Base-by-base conservation (phyloP, 306 rosid species). In the Ochetophila trinervis region DNA sequence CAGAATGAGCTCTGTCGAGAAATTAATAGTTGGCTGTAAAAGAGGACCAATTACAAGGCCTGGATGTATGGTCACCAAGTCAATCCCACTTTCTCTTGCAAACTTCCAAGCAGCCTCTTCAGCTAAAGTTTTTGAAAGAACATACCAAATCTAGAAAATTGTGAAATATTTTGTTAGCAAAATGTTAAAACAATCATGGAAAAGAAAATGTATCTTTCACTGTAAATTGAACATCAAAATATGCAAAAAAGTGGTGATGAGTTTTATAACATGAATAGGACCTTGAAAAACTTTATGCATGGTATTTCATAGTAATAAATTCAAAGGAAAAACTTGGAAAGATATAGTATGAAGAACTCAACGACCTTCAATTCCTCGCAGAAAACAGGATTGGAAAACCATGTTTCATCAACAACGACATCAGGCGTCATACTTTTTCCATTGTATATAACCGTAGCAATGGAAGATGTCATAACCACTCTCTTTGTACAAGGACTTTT, bases 61-160 rank as follows among this genome's bases (percentile, higher is more conserved):
- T 5, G 79, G 75, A 19, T 68, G 62, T 8, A 75, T 61, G 12
- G 70, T 17, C 0, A 75, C 66, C 37, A 75, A 4, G 47, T 75
- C 71, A 17, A 75, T 62, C 1, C 52, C 65, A 18, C 68, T 68
- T 27, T 6, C 75, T 23, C 55, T 12, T 2, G 69, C 62, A 49
- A 68, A 75, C 22, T 36, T 68, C 70, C 79, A 75, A 45, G 79
- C 75, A 22, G 70, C 75, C 9, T 75, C 62, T 60, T 75, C 79
- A 3, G 79, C 79, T 50, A 75, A 75, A 7, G 70, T 62, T 48
- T 75, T 75, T 14, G 79, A 55, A 52, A 68, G 53, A 11, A 9
- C 0, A 24, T 62, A 68, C 74, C 69, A 69, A 0, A 15, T 5
- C 79, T 68, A 14, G 17, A 47, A 16, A 34, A 11, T 19, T 0